Percentiles rank a stretch among this genome's conserved stretches.
phyloP scores from a whole-genome alignment of 192 early-diverging fungal species.

The Blastocladiella britannica region DNA sequence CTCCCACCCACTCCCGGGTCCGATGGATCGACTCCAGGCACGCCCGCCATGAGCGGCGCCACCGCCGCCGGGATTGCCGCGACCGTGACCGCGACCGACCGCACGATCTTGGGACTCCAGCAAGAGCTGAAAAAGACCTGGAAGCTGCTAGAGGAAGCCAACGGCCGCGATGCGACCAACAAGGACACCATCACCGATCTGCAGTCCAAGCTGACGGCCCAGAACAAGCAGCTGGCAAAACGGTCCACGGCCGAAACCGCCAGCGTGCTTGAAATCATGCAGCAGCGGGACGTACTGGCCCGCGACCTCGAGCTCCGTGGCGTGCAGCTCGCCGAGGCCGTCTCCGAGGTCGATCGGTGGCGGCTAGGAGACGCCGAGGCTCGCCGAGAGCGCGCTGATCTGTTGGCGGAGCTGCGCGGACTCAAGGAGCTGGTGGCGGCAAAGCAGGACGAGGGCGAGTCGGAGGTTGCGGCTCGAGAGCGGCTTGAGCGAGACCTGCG shows the following conservation, averaged over 20 bases:
- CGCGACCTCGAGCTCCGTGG: not conserved
- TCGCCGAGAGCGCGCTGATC: not conserved
- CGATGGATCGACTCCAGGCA: too few relatives aligned
- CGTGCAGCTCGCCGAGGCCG: not conserved
- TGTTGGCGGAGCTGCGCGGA: not conserved
- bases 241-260: not conserved
- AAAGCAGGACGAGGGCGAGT: not conserved
- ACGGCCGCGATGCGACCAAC: not conserved
- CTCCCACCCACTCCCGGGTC: too few relatives aligned
- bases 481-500: not conserved
- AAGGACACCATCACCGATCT: not conserved
- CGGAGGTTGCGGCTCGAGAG: not conserved
- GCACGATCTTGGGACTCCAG: not conserved
- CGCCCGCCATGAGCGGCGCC: too few relatives aligned
- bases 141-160: not conserved
- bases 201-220: not conserved
- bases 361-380: not conserved
- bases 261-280: not conserved
- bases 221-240: not conserved
- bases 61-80: too few relatives aligned
- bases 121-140: not conserved
- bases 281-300: not conserved
- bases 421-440: not conserved
- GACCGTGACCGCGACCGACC: too few relatives aligned
- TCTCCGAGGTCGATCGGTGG: too few relatives aligned